Percentiles rank a stretch among this genome's conserved stretches.
These are phyloP conservation scores for Trichoderma virens DNA, from an alignment of 495 filamentous ascomycete species.

Conservation along the genomic window DNA sequence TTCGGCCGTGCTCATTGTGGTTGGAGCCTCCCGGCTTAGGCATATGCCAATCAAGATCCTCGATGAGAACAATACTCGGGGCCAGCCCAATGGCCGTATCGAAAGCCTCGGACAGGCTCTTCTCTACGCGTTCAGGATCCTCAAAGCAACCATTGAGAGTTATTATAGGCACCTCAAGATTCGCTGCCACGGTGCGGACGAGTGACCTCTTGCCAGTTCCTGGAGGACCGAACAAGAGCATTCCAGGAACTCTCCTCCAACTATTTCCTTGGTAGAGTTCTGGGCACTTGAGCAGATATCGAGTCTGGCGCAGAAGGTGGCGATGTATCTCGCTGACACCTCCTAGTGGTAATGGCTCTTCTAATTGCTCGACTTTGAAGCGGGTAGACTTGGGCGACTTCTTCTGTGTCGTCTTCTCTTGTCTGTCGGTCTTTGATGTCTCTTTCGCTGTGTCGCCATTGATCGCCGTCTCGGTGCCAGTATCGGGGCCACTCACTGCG, in stretches of 20 bases:
- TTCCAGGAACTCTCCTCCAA: constrained; percentile 9
- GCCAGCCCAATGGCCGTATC: constrained; percentile 82
- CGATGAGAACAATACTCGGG: constrained; percentile 89
- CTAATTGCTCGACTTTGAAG: not conserved
- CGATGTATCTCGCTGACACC: constrained; percentile 4
- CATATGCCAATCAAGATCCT: constrained; percentile 94
- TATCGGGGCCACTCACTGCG: constrained; percentile 10
- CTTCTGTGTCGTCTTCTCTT: not conserved
- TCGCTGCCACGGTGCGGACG: not conserved
- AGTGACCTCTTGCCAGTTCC: constrained; percentile 8
- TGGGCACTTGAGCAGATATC: not conserved
- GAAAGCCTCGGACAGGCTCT: constrained; percentile 85
- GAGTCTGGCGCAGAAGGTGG: not conserved
- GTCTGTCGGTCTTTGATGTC: not conserved
- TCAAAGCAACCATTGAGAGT: not conserved
- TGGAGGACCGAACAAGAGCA: constrained; percentile 12
- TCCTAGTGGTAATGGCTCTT: not conserved
- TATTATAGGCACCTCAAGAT: constrained; percentile 7
- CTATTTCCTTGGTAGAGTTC: not conserved
- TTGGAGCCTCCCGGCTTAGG: constrained; percentile 53
- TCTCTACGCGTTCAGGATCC: constrained; percentile 45
- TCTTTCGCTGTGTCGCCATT: not conserved
- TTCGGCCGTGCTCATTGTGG: constrained; percentile 5
- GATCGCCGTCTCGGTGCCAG: not conserved
- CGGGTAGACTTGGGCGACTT: constrained; percentile 4